Conservation (phyloP, 2,329 filamentous ascomycete species). For the Monilinia fructicola region DNA sequence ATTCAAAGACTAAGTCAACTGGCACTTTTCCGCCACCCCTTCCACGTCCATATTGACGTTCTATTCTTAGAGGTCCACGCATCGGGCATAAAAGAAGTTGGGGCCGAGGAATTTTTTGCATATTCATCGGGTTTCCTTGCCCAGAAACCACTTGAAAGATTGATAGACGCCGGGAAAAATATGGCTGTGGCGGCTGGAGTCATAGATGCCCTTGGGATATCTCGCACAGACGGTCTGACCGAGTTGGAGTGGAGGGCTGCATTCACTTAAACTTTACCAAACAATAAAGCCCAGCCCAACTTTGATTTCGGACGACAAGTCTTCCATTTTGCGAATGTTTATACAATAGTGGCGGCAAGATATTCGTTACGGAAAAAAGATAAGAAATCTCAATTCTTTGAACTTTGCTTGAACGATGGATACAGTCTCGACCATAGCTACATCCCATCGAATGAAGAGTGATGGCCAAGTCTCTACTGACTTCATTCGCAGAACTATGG, state of each 20-base stretch:
- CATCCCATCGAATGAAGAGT: not conserved
- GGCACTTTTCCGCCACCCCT: not conserved
- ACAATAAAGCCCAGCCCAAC: not conserved
- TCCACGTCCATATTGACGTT: not conserved
- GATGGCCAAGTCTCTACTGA: not conserved
- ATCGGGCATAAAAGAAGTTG: not conserved
- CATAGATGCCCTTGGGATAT: conserved; percentile 6
- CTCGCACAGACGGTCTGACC: conserved; percentile 11
- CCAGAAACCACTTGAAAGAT: not conserved
- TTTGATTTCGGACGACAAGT: not conserved
- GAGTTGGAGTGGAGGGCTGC: not conserved
- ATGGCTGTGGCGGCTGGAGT: not conserved
- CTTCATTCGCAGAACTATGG: not conserved
- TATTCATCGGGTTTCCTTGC: not conserved
- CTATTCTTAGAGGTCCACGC: conserved; percentile 14
- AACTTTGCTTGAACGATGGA: not conserved
- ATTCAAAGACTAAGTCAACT: not conserved
- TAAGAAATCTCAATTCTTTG: not conserved
- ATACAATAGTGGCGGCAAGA: not conserved
- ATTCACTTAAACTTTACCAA: not conserved
- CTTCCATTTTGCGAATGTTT: not conserved
- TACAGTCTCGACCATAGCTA: conserved; percentile 1
- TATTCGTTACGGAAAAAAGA: not conserved
- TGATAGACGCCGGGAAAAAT: conserved; percentile 1
- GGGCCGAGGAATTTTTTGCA: conserved; percentile 15